Base-by-base conservation (phyloP, 2,329 filamentous ascomycete genomes). In the Pestalotiopsis sp. region DNA sequence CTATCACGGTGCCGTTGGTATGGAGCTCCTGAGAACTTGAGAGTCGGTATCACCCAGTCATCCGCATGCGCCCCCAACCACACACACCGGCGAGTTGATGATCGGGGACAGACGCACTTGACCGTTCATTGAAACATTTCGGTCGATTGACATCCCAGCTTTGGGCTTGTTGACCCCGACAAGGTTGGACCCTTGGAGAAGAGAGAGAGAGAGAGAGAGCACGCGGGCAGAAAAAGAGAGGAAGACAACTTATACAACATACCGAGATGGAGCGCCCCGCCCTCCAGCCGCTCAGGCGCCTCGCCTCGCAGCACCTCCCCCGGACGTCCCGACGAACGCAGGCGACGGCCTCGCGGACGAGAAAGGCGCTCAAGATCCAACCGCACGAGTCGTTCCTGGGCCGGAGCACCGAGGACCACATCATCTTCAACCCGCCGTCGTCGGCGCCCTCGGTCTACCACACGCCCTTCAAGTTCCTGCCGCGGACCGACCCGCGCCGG, bases 381-480 rank as follows among this genome's bases (percentile, higher is more conserved):
- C 89, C 89, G 63, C 88, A 91, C 81, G 80, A 85, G 49, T 88
- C 88, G 72, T 91, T 91, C 79, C 80, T 88, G 56, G 65, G 75
- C 58, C 36, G 69, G 57, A 70, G 81, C 6, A 70, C 72, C 40
- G 45, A 69, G 12, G 71, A 79, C 71, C 80, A 83, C 68, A 85
- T 89, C 76, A 83, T 89, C 76, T 89, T 86, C 81, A 89, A 88
- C 80, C 87, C 87, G 56, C 87, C 87, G 31, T 80, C 86, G 17
- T 83, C 86, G 11, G 81, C 83, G 68, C 81, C 86, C 3, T 86
- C 87, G n/a, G 88, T 90, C 68, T 84, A 84, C 74, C 86, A 91
- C 80, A 91, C 89, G n/a, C 89, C 89, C 68, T 86, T 90, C 80
- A 87, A 89, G 76, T 91, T 91, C 80, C 85, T 91, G 38, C 89